Evolutionary conservation across 176 grass and related monocot species (phyloP), one percentile per base, ranked within the genome.

Genomic region (Zoysia pacifica): DNA sequence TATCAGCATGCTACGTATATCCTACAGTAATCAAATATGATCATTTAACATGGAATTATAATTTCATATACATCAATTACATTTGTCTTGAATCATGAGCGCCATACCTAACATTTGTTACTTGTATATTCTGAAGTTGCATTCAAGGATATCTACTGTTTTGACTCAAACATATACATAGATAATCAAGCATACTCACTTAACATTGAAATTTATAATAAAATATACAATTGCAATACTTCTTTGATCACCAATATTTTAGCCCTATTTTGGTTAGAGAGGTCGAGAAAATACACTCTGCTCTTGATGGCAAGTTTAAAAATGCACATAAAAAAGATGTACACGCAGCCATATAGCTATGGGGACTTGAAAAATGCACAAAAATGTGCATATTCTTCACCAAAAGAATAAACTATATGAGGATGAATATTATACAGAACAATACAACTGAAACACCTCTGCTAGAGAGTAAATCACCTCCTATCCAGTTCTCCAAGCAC

Each of bases 361-460:
- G 53, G 12, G 47, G 36, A 63, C 19, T 49, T 64, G 28, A 64
- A 56, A 84, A 75, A 64, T 58, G 70, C 69, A 69, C 76, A 81
- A 67, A 49, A 72, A 53, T 67, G 59, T 77, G 87, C 58, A 72
- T 89, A 48, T n/a, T 37, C 45, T 87, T 76, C 69, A 43, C 81
- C 74, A 43, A 79, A 84, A 66, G 59, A 72, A 38, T 16, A 10
- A 52, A 62, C 66, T 85, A 48, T 67, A 67, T 50, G 10, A 50
- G 63, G 19, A 61, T 70, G 47, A 89, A 28, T 28, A 28, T 28
- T 28, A 28, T 28, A 28, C 28, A 28, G 28, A 28, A 81, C 43
- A 89, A 55, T 80, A 62, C 60, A 85, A 84, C 13, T 89, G 44
- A 89, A 73, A 73, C 85, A 85, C 78, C 87, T 85, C 78, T 73